Evolutionary conservation across 495 filamentous ascomycete genomes (phyloP), one percentile per base, ranked within the genome.

Genomic region (Daldinia decipiens): DNA sequence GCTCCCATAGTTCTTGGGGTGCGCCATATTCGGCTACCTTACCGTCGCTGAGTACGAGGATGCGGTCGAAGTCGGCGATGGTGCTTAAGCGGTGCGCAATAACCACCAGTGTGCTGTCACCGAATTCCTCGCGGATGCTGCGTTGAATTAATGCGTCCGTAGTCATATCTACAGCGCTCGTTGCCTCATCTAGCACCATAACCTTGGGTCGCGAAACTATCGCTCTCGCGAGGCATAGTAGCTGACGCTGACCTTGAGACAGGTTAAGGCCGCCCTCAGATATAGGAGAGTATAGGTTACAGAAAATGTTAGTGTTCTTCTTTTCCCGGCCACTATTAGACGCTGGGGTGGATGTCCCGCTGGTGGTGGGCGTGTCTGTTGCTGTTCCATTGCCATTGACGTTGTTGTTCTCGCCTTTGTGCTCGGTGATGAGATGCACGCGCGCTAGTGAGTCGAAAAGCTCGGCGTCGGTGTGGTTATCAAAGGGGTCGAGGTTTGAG

Each of bases 101-200:
- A 1, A 95, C 93, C n/a, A 96, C 74, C 9, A 96, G 77, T 0
- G 93, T 94, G n/a, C 87, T 87, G 64, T 89, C 86, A 8, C 82
- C 85, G 61, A 95, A 96, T 76, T 94, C 92, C 53, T 91, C 88
- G 15, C 93, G 86, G 67, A 97, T 96, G 54, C 87, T 90, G 12
- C 90, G 84, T 79, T 97, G 93, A 68, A 97, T 95, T 15, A 94
- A 80, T 5, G 86, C 82, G 77, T 97, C 94, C 0, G 92, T 95
- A 39, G 89, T 86, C 89, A 93, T 93, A 78, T 97, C 94, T 4
- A 97, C 92, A 3, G 94, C 92, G 4, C 88, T 91, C 0, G 94
- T 97, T 0, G 94, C 94, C 79, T 97, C 94, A 74, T 97, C 94
- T 9, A 97, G 84, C 8, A 97, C 88, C 86, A 97, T 90, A 65